These are phyloP conservation scores for Rhodotorula sp. DNA, from an alignment of 1,284 basidiomycete species.

Conservation along the genomic window DNA sequence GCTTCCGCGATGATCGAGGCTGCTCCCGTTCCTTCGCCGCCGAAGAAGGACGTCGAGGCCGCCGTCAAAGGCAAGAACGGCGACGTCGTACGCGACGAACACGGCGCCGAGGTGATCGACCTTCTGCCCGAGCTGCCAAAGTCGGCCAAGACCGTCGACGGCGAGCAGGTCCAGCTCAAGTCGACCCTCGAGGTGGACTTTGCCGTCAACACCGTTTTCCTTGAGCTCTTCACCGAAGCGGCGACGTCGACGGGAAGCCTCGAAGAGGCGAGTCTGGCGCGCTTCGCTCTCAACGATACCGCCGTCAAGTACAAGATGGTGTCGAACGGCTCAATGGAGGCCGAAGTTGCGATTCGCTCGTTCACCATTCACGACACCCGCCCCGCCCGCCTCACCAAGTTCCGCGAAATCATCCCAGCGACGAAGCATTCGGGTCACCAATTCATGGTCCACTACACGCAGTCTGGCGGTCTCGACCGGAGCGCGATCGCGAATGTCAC, in stretches of 20 bases:
- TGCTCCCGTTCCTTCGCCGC: conserved; percentile 37
- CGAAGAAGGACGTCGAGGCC: conserved; percentile 32
- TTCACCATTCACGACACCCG: conserved; percentile 89
- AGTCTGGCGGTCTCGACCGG: conserved; percentile 58
- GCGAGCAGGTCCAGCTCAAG: conserved; percentile 61
- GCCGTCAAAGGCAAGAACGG: not conserved
- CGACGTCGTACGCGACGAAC: not conserved
- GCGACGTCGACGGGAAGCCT: conserved; percentile 64
- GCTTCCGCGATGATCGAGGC: conserved; percentile 36
- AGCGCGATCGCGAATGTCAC: conserved; percentile 76
- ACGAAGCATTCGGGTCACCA: conserved; percentile 79
- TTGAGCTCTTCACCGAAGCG: conserved; percentile 82
- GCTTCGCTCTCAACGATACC: conserved; percentile 78
- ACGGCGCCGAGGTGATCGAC: conserved; percentile 45
- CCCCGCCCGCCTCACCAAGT: conserved; percentile 70
- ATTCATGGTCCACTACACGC: conserved; percentile 88
- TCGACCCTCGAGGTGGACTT: conserved; percentile 75
- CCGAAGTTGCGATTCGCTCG: conserved; percentile 81
- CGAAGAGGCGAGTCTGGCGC: conserved; percentile 75
- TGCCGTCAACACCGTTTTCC: conserved; percentile 68
- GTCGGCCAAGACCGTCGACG: conserved; percentile 51
- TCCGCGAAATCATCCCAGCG: conserved; percentile 93
- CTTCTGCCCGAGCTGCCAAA: conserved; percentile 55
- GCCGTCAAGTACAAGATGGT: conserved; percentile 78
- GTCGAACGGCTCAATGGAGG: conserved; percentile 78